These are phyloP conservation scores for Tilletia indica DNA, from an alignment of 1,284 basidiomycete species.

Conservation along the genomic window DNA sequence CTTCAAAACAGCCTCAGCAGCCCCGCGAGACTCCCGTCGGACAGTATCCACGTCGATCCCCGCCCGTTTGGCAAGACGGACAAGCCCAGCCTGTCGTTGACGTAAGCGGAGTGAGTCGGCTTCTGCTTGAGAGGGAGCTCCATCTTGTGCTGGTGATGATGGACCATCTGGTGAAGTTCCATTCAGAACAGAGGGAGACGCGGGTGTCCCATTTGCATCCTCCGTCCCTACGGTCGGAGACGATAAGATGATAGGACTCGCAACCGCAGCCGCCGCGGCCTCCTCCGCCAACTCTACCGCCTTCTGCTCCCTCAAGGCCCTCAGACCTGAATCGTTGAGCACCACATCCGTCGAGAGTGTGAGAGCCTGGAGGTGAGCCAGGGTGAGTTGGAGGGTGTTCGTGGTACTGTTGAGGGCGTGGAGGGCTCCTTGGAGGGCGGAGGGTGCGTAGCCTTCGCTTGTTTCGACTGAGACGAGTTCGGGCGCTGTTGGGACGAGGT, in stretches of 20 bases:
- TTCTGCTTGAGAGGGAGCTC: not conserved
- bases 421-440: slow-evolving; percentile 19
- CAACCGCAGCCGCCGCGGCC: too few species aligned
- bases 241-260: too few species aligned
- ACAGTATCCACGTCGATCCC: slow-evolving; percentile 15
- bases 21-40: not conserved
- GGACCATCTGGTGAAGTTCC: too few species aligned
- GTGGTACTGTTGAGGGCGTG: not conserved
- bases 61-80: slow-evolving; percentile 7
- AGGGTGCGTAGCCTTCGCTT: slow-evolving; percentile 1
- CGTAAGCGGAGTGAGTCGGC: not conserved
- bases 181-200: too few species aligned
- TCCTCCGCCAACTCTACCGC: not conserved
- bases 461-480: slow-evolving; percentile 3
- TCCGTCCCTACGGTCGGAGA: too few species aligned
- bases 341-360: slow-evolving; percentile 20
- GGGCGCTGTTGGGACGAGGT: slow-evolving; percentile 16
- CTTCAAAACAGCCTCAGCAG: not conserved
- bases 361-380: slow-evolving; percentile 18
- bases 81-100: not conserved
- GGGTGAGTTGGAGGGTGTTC: slow-evolving; percentile 4
- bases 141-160: not conserved
- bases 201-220: too few species aligned
- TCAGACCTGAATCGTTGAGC: slow-evolving; percentile 8
- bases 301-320: slow-evolving; percentile 6